phyloP scores from a whole-genome alignment of 805 yeast species.

The Cyberlindnera mississippiensis region DNA sequence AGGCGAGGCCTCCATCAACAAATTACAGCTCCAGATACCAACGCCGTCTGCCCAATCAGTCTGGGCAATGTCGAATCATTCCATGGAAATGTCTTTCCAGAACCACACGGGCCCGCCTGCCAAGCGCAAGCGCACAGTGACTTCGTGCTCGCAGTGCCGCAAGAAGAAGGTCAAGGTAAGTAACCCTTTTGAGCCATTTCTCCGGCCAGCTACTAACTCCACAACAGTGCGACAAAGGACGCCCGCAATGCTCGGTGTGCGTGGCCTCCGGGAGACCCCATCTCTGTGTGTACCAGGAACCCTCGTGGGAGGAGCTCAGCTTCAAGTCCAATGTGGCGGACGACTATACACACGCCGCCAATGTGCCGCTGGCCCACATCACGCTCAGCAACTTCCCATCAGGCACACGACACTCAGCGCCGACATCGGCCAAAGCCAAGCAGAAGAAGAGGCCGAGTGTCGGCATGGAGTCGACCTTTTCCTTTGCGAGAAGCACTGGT shows the following conservation, averaged over 20 bases:
- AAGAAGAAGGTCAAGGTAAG: slow-evolving; percentile 23
- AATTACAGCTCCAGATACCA: neutral
- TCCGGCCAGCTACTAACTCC: slow-evolving; percentile 1
- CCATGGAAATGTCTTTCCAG: slow-evolving; percentile 2
- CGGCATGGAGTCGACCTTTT: neutral
- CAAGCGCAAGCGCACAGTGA: slow-evolving; percentile 23
- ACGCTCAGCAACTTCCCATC: slow-evolving; percentile 2
- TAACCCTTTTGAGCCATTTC: neutral
- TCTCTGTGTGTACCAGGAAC: slow-evolving; percentile 50
- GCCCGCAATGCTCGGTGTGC: slow-evolving; percentile 54
- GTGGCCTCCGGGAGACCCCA: slow-evolving; percentile 44
- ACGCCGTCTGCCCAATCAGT: neutral
- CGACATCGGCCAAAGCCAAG: neutral
- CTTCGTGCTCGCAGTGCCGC: slow-evolving; percentile 27
- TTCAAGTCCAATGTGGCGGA: slow-evolving; percentile 11
- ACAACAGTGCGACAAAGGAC: slow-evolving; percentile 37
- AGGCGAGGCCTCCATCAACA: neutral
- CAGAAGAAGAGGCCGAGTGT: neutral
- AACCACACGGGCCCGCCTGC: slow-evolving; percentile 17
- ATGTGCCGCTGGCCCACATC: slow-evolving; percentile 26
- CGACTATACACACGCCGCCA: slow-evolving; percentile 23
- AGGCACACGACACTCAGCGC: neutral
- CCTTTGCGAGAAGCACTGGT: too few species aligned
- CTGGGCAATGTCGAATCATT: too few species aligned
- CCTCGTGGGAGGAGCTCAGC: slow-evolving; percentile 48